These are phyloP conservation scores for Elongisporangium undulatum DNA, from an alignment of 352 stramenopile species.

Conservation along the genomic window DNA sequence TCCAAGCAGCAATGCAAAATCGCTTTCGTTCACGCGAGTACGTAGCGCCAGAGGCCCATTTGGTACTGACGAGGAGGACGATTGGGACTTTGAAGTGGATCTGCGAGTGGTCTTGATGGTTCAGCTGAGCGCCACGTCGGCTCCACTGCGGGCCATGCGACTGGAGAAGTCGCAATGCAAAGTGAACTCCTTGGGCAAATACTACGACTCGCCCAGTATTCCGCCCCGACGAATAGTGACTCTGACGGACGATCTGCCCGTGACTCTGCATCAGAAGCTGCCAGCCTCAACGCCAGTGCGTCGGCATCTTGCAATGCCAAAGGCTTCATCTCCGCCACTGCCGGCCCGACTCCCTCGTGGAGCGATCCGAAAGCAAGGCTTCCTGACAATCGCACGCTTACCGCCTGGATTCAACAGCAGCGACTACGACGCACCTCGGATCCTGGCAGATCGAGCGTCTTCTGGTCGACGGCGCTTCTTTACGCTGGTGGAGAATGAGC, in stretches of 20 bases:
- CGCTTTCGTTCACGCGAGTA: background rate
- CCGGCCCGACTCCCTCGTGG: slow-evolving; percentile 5
- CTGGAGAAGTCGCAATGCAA: slow-evolving; percentile 27
- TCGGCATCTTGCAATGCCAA: background rate
- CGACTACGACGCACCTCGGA: slow-evolving; percentile 2
- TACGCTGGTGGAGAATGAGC: slow-evolving; percentile 19
- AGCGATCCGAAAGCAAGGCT: slow-evolving; percentile 32
- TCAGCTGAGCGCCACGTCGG: slow-evolving; percentile 7
- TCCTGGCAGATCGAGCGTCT: slow-evolving; percentile 11
- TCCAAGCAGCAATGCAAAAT: background rate
- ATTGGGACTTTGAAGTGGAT: slow-evolving; percentile 13
- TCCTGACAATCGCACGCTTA: slow-evolving; percentile 14
- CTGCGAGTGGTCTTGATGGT: slow-evolving; percentile 10
- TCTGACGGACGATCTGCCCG: slow-evolving; percentile 2
- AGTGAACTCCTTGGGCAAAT: slow-evolving; percentile 36
- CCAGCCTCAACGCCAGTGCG: background rate
- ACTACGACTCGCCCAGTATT: slow-evolving; percentile 3
- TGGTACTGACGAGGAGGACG: background rate
- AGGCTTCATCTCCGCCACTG: background rate
- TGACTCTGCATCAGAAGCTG: background rate
- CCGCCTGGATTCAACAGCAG: slow-evolving; percentile 1
- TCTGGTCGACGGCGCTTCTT: slow-evolving; percentile 24
- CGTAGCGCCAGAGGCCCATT: background rate
- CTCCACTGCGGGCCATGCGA: slow-evolving; percentile 37
- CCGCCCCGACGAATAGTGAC: slow-evolving; percentile 3